Evolutionary conservation across 2,329 filamentous ascomycete genomes (phyloP).

Genomic region (Podosphaera leucotricha): DNA sequence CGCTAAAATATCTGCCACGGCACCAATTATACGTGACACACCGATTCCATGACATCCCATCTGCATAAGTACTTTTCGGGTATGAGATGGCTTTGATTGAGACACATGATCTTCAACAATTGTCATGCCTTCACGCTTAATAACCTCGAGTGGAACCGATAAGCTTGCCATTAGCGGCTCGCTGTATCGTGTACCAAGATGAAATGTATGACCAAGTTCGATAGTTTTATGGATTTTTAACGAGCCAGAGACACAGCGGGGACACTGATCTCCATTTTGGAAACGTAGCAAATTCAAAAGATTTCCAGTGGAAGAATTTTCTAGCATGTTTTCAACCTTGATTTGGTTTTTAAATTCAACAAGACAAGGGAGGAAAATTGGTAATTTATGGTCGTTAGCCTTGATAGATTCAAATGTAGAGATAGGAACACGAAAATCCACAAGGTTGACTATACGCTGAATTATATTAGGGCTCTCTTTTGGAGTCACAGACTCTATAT

Average conservation of each 20-base stretch:
- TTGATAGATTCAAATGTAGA: constrained; percentile 1
- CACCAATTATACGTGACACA: constrained; percentile 70
- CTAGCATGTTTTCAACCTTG: constrained; percentile 4
- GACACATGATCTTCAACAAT: constrained; percentile 1
- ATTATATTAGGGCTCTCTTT: neutral
- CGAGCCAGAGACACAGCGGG: constrained; percentile 37
- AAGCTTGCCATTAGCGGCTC: constrained; percentile 45
- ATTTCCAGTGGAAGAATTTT: constrained; percentile 18
- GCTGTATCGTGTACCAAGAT: constrained; percentile 76
- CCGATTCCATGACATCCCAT: constrained; percentile 98
- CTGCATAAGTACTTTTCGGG: constrained; percentile 34
- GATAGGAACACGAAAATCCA: constrained; percentile 17
- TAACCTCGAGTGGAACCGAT: constrained; percentile 17
- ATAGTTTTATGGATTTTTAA: constrained; percentile 50
- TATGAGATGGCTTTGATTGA: neutral
- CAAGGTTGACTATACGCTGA: constrained; percentile 16
- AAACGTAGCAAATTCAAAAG: constrained; percentile 41
- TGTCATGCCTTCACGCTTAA: constrained; percentile 4
- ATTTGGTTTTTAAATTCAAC: neutral
- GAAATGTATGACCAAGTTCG: constrained; percentile 87
- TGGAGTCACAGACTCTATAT: neutral
- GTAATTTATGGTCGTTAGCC: constrained; percentile 3
- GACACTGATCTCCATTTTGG: constrained; percentile 45
- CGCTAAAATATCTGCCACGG: constrained; percentile 52
- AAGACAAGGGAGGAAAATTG: constrained; percentile 6